Base-by-base conservation (phyloP, 306 rosid genomes). In the Spatholobus suberectus region DNA sequence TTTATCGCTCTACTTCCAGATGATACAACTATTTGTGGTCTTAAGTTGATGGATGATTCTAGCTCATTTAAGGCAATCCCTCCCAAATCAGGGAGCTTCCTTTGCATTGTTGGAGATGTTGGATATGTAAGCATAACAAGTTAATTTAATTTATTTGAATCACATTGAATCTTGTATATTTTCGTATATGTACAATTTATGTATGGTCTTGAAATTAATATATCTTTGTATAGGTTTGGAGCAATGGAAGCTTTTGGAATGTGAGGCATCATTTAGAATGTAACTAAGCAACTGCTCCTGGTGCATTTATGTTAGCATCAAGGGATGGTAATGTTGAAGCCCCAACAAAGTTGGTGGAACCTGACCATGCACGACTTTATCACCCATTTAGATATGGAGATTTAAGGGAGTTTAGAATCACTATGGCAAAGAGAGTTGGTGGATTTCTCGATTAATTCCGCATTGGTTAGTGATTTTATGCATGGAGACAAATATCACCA, bases 1-100 rank as follows among this genome's bases (percentile, higher is more conserved):
- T 88, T 90, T 24, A 18, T 90, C 4, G 86, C 93, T 38, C 35
- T 86, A 43, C 89, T 90, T 68, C 93, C 84, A 73, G 93, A 88
- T 1, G 90, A 90, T 74, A 89, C 88, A 49, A 69, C 44, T 13
- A 88, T 90, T 46, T 82, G 85, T 82, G 78, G 37, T 73, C 76
- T 43, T 11, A 14, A 43, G 15, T 43, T 9, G 0, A 9, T 9
- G 47, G 15, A 43, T 43, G 4, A 43, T 9, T 43, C 47, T 43
- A 43, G 2, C 47, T 9, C 47, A 43, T 43, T 43, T 43, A 43
- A 43, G 10, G 21, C 77, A 0, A 81, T 86, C 8, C 72, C 84
- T 65, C 79, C 91, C 26, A 69, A 67, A 26, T 27, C 81, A 4
- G 90, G 47, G 15, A 57, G 86, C 20, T 70, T 90, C 52, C 63